Percentiles rank a stretch among this genome's conserved stretches.
Evolutionary conservation across 1,139 yeast genomes (phyloP).

Genomic region (Diutina siamensis): DNA sequence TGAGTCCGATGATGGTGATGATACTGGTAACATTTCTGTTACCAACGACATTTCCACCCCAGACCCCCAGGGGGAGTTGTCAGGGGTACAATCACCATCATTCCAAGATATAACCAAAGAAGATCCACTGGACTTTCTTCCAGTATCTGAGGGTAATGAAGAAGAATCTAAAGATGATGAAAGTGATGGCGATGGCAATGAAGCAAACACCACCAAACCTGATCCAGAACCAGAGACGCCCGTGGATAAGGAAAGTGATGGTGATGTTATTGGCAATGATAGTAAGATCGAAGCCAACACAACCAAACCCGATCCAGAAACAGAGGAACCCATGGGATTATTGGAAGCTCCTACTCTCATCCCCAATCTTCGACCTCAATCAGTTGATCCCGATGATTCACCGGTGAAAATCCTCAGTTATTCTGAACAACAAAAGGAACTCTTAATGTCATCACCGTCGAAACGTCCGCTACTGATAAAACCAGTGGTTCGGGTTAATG

Average conservation of each 20-base stretch:
- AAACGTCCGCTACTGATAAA: background rate
- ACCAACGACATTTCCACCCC: no score
- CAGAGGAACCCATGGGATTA: background rate
- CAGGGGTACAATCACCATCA: no score
- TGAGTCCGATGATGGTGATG: no score
- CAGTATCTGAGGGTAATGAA: no score
- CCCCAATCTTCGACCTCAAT: background rate
- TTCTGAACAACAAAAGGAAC: slow-evolving; percentile 2
- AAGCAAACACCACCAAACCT: background rate
- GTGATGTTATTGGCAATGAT: background rate
- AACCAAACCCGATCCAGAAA: background rate
- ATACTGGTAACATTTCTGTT: no score
- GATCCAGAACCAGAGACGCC: background rate
- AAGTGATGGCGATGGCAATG: background rate
- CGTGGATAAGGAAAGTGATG: no score
- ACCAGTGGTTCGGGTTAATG: slow-evolving; percentile 10
- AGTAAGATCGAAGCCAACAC: background rate
- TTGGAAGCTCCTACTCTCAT: background rate
- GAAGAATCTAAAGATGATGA: no score
- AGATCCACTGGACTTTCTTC: background rate
- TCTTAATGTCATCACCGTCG: slow-evolving; percentile 1
- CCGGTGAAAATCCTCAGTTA: background rate
- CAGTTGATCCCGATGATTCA: background rate
- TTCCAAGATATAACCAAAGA: background rate
- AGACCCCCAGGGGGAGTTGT: no score